Evolutionary conservation across 345 rosid genomes (phyloP).

Genomic region (Microcos paniculata): DNA sequence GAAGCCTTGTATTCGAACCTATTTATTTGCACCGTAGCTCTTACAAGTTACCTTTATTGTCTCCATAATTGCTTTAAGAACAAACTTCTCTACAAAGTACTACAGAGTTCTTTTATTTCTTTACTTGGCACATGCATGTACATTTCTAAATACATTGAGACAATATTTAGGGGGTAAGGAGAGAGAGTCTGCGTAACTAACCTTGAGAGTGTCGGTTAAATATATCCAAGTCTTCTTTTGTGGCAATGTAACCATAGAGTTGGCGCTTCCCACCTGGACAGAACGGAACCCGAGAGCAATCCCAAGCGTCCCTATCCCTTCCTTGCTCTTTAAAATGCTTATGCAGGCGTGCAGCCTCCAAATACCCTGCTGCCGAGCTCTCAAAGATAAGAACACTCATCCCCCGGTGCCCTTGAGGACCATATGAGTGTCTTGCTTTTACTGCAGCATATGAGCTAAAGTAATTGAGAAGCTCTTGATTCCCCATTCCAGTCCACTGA

Average conservation of each 20-base stretch:
- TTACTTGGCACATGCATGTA: background rate
- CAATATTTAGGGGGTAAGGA: background rate
- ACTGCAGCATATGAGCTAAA: slow-evolving; percentile 36
- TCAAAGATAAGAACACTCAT: slow-evolving; percentile 45
- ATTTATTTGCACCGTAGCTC: background rate
- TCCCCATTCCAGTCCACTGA: slow-evolving; percentile 53
- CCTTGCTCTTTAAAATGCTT: slow-evolving; percentile 44
- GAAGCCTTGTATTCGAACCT: background rate
- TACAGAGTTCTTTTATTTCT: background rate
- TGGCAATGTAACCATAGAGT: slow-evolving; percentile 44
- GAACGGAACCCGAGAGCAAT: slow-evolving; percentile 23
- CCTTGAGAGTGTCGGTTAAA: slow-evolving; percentile 44
- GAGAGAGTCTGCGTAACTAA: slow-evolving; percentile 6
- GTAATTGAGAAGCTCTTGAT: slow-evolving; percentile 44
- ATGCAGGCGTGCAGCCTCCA: slow-evolving; percentile 45
- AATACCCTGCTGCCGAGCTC: slow-evolving; percentile 42
- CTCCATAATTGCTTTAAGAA: background rate
- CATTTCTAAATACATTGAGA: background rate
- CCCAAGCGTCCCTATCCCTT: slow-evolving; percentile 46
- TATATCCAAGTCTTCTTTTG: slow-evolving; percentile 33
- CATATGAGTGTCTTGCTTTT: slow-evolving; percentile 45
- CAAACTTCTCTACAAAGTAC: background rate
- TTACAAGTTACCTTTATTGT: background rate
- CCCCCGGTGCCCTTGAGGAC: slow-evolving; percentile 48
- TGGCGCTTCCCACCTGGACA: slow-evolving; percentile 39